These are phyloP conservation scores for Boletus reticulatus DNA, from an alignment of 768 basidiomycete species.

Conservation along the genomic window DNA sequence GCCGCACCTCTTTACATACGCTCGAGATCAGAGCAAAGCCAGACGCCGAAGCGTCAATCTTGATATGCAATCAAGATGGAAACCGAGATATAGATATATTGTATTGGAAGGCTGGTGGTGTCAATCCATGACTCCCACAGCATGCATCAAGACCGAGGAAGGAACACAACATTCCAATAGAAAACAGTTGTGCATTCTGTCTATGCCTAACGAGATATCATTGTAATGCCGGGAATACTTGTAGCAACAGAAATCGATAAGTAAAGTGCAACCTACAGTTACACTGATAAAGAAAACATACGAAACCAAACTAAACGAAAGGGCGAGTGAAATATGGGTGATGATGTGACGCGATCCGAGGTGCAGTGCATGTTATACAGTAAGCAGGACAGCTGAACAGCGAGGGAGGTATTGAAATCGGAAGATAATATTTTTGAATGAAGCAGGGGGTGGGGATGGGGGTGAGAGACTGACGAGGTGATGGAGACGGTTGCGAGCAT, in stretches of 20 bases:
- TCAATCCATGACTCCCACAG: not conserved
- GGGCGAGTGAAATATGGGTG: constrained; percentile 20
- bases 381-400: constrained; percentile 18
- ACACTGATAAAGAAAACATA: constrained; percentile 28
- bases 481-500: not conserved
- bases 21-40: not conserved
- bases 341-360: constrained; percentile 16
- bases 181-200: constrained; percentile 20
- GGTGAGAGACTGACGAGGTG: not conserved
- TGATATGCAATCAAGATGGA: not conserved
- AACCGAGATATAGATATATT: not conserved
- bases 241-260: constrained; percentile 31
- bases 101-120: not conserved
- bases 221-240: constrained; percentile 28
- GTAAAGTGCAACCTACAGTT: constrained; percentile 24
- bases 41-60: not conserved
- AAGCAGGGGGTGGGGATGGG: constrained; percentile 4
- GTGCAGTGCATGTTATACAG: constrained; percentile 26
- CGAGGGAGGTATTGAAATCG: constrained; percentile 5
- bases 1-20: no score
- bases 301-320: constrained; percentile 17
- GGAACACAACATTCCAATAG: constrained; percentile 11
- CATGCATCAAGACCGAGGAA: not conserved
- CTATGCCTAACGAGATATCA: constrained; percentile 30
- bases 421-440: constrained; percentile 11